phyloP scores from a whole-genome alignment of 1,284 basidiomycete species.

The Malassezia pachydermatis region DNA sequence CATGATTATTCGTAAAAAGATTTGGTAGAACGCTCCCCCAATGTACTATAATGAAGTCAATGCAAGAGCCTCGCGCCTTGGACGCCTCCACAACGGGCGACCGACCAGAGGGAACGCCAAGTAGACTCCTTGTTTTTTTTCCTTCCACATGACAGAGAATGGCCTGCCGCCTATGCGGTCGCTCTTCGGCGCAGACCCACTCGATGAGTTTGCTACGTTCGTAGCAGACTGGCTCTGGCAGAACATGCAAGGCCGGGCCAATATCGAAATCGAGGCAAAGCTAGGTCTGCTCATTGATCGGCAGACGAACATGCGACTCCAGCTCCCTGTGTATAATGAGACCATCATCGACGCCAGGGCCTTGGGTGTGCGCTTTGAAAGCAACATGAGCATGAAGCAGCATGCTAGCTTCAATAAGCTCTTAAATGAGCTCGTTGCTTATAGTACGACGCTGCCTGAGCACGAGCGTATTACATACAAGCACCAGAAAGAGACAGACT shows the following conservation, averaged over 20 bases:
- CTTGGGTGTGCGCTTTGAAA: constrained; percentile 58
- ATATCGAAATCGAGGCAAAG: constrained; percentile 77
- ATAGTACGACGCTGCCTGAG: constrained; percentile 48
- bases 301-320: constrained; percentile 53
- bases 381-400: constrained; percentile 75
- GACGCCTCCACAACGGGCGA: no score
- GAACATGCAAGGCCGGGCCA: constrained; percentile 44
- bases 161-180: constrained; percentile 40
- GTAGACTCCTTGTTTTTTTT: not conserved
- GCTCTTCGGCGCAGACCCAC: constrained; percentile 79
- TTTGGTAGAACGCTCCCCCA: no score
- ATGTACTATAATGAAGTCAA: no score
- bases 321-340: constrained; percentile 69
- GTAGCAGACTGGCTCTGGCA: constrained; percentile 73
- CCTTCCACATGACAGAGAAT: not conserved
- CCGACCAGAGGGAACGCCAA: no score
- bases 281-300: constrained; percentile 68
- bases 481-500: constrained; percentile 70
- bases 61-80: no score
- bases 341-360: constrained; percentile 54
- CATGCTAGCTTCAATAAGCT: constrained; percentile 75
- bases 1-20: not conserved
- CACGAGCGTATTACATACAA: constrained; percentile 62
- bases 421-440: constrained; percentile 60
- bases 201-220: constrained; percentile 84